Percentiles rank a stretch among this genome's conserved stretches.
Evolutionary conservation across 768 basidiomycete species (phyloP).

Genomic region (Russula compacta): DNA sequence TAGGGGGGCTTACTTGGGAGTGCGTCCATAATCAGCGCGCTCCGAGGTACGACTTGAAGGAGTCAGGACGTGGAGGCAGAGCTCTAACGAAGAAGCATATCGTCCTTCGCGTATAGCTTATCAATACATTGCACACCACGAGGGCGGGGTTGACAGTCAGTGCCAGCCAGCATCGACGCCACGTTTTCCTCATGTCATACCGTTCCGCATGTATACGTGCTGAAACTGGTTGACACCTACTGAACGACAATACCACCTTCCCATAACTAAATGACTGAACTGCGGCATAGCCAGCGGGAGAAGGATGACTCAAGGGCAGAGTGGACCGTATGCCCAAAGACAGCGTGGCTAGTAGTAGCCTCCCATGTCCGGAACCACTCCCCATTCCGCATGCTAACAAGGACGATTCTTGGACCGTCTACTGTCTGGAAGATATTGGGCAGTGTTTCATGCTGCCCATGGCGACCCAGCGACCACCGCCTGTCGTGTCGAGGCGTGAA

Average conservation of each 20-base stretch:
- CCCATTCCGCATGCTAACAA: constrained; percentile 55
- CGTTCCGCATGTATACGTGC: background rate
- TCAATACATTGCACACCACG: background rate
- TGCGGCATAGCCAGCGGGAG: background rate
- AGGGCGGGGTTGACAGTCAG: background rate
- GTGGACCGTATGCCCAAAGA: constrained; percentile 25
- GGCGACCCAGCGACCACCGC: constrained; percentile 67
- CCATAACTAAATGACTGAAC: background rate
- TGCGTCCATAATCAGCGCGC: background rate
- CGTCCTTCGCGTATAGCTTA: background rate
- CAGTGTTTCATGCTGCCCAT: background rate
- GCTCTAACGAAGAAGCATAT: background rate
- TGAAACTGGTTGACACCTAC: background rate
- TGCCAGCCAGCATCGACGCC: background rate
- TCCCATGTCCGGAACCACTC: constrained; percentile 78
- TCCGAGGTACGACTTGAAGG: background rate
- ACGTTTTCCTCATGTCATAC: background rate
- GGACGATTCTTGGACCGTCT: constrained; percentile 26
- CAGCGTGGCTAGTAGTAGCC: constrained; percentile 49
- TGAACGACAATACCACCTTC: background rate
- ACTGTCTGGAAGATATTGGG: constrained; percentile 24
- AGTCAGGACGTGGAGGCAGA: background rate
- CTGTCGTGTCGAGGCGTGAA: constrained; percentile 50
- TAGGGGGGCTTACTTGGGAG: background rate
- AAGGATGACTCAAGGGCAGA: constrained; percentile 11